Evolutionary conservation across 495 filamentous ascomycete species (phyloP).

Genomic region (Lophium mytilinum): DNA sequence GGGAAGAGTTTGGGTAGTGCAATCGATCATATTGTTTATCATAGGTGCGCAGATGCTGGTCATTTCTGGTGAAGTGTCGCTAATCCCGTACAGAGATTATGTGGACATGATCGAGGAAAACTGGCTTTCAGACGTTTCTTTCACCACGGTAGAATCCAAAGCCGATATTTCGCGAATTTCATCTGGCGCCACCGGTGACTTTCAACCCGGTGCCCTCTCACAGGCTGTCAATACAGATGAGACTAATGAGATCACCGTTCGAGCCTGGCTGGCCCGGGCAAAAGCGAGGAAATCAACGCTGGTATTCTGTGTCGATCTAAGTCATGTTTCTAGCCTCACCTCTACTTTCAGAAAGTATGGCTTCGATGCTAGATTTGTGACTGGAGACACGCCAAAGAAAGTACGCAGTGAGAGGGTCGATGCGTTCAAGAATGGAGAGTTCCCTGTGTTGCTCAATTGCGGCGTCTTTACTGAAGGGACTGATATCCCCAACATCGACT

Average conservation of each 20-base stretch:
- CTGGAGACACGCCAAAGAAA: constrained; percentile 59
- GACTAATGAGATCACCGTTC: constrained; percentile 73
- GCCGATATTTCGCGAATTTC: constrained; percentile 66
- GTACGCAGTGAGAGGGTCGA: constrained; percentile 60
- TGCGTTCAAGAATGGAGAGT: constrained; percentile 66
- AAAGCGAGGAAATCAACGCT: constrained; percentile 69
- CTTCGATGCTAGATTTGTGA: constrained; percentile 77
- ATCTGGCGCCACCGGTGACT: constrained; percentile 64
- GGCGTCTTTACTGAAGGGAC: constrained; percentile 96
- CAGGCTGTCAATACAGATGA: constrained; percentile 68
- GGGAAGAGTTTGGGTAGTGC: constrained; percentile 79
- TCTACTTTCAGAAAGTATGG: constrained; percentile 65
- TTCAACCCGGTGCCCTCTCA: constrained; percentile 63
- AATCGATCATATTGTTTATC: constrained; percentile 94
- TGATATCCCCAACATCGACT: constrained; percentile 96
- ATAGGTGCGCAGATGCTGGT: constrained; percentile 47
- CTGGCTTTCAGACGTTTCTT: constrained; percentile 74
- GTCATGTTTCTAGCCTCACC: constrained; percentile 67
- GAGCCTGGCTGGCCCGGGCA: constrained; percentile 76
- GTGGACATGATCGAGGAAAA: constrained; percentile 93
- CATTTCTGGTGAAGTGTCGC: neutral
- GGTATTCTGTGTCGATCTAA: constrained; percentile 85
- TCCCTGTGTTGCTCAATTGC: constrained; percentile 86
- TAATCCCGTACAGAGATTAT: constrained; percentile 53
- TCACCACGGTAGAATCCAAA: constrained; percentile 81